phyloP scores from a whole-genome alignment of 257 asterid genomes.

The Penstemon newberryi region DNA sequence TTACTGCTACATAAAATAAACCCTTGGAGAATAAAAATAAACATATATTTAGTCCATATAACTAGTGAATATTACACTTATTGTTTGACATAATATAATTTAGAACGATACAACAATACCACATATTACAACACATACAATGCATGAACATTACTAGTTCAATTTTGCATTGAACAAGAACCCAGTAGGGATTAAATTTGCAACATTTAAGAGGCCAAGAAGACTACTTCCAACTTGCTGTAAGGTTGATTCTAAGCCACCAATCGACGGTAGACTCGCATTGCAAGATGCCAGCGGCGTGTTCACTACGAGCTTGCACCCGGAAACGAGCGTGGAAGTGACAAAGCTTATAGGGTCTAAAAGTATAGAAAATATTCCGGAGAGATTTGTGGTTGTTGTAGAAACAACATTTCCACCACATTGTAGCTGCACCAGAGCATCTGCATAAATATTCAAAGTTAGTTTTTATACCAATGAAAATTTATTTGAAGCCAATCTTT shows the following conservation, averaged over 20 bases:
- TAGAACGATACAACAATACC: too few relatives aligned
- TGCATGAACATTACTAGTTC: neutral
- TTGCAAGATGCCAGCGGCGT: slow-evolving; percentile 51
- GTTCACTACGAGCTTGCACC: slow-evolving; percentile 39
- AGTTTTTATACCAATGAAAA: too few relatives aligned
- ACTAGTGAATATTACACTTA: too few relatives aligned
- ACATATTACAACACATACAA: too few relatives aligned
- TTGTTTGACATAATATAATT: too few relatives aligned
- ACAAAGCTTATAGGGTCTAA: slow-evolving; percentile 38
- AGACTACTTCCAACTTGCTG: slow-evolving; percentile 40
- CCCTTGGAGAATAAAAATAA: too few relatives aligned
- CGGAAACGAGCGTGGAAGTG: slow-evolving; percentile 31
- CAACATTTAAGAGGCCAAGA: slow-evolving; percentile 33
- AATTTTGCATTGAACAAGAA: slow-evolving; percentile 2
- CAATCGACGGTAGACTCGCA: slow-evolving; percentile 37
- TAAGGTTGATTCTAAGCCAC: slow-evolving; percentile 38
- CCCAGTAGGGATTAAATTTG: slow-evolving; percentile 20
- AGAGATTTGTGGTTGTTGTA: slow-evolving; percentile 36
- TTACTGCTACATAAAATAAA: too few relatives aligned
- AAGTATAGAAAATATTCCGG: slow-evolving; percentile 41
- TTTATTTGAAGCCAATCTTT: too few relatives aligned
- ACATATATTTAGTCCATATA: too few relatives aligned
- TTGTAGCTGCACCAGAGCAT: slow-evolving; percentile 47
- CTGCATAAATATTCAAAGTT: slow-evolving; percentile 27
- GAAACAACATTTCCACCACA: slow-evolving; percentile 51